A percentile compares a stretch with the other conserved stretches of the same genome.
phyloP scores from a whole-genome alignment of 176 grass and related monocot species.

The Triticum timopheevii region DNA sequence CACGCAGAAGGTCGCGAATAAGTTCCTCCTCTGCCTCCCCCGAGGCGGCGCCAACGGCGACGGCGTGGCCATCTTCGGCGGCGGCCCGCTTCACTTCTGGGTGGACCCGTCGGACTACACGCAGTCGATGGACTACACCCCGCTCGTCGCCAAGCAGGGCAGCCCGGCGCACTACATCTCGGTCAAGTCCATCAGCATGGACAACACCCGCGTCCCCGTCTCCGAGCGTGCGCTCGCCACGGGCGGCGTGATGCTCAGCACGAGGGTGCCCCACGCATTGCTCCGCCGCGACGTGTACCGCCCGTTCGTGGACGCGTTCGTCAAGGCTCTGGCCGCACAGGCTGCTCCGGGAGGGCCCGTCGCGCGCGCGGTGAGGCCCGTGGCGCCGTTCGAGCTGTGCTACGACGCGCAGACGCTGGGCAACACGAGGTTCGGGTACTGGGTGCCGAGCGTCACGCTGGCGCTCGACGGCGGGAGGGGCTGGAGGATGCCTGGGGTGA shows the following conservation, averaged over 20 bases:
- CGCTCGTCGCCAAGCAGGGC: not conserved
- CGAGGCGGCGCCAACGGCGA: not conserved
- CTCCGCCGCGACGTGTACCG: slow-evolving; percentile 50
- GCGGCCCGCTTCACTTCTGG: not conserved
- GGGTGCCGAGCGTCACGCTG: too few relatives aligned
- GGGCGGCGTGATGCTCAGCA: slow-evolving; percentile 38
- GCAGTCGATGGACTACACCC: slow-evolving; percentile 17
- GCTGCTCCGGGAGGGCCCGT: too few relatives aligned
- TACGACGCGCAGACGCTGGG: not conserved
- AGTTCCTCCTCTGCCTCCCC: slow-evolving; percentile 57
- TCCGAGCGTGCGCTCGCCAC: not conserved
- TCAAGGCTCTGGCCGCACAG: not conserved
- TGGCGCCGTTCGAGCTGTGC: slow-evolving; percentile 39
- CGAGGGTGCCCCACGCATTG: slow-evolving; percentile 16
- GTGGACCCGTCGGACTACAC: not conserved
- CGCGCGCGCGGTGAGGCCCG: not conserved
- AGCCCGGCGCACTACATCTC: slow-evolving; percentile 29
- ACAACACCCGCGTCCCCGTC: not conserved
- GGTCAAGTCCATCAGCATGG: not conserved
- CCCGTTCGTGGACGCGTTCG: slow-evolving; percentile 36
- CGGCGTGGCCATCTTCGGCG: slow-evolving; percentile 45
- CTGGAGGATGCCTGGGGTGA: slow-evolving; percentile 30
- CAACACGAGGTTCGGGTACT: slow-evolving; percentile 8
- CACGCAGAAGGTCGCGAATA: slow-evolving; percentile 7
- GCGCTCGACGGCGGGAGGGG: not conserved